Evolutionary conservation across 176 grass and related monocot genomes (phyloP).

Genomic region (Rhynchospora tenuis): DNA sequence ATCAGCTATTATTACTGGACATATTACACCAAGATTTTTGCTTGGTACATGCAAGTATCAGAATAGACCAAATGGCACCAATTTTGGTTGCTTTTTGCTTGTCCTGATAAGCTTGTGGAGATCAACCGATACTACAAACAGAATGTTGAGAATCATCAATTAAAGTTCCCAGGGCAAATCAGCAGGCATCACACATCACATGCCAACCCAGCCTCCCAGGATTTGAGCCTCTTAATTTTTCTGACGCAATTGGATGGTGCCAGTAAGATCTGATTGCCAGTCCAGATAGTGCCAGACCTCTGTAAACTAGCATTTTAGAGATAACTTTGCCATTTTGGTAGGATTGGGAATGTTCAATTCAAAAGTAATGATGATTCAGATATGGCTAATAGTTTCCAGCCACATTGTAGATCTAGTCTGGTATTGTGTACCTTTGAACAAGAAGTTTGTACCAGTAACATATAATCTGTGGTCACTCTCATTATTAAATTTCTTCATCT

Average conservation of each 20-base stretch:
- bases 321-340: neutral
- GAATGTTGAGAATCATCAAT: neutral
- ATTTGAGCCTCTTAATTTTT: neutral
- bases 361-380: neutral
- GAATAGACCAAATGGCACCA: neutral
- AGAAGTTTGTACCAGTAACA: neutral
- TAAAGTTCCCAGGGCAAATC: neutral
- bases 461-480: neutral
- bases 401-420: neutral
- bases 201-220: too few relatives aligned
- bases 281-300: neutral
- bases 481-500: neutral
- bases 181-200: neutral
- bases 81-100: neutral
- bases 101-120: neutral
- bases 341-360: neutral
- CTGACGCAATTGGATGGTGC: neutral
- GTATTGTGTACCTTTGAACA: neutral
- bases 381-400: neutral
- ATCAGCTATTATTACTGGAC: neutral
- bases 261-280: neutral
- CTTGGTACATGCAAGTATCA: neutral
- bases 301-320: neutral
- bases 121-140: neutral
- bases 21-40: neutral